These are phyloP conservation scores for Aspergillus intermedius DNA, from an alignment of 2,329 filamentous ascomycete genomes.

Conservation along the genomic window DNA sequence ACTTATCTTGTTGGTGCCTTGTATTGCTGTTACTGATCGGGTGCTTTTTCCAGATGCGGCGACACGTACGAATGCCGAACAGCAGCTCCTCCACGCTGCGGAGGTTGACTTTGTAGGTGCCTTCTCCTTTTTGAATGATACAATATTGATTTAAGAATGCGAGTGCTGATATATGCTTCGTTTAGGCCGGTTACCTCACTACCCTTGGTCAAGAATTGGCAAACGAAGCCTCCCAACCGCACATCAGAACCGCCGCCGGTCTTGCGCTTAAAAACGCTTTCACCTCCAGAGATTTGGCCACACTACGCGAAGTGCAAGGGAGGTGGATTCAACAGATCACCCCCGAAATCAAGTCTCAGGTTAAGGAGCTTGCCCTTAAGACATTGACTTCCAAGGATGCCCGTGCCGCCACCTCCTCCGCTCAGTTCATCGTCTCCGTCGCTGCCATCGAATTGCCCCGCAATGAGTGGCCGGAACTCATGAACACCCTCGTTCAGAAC, in stretches of 20 bases:
- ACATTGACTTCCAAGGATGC: constrained; percentile 73
- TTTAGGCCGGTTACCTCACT: constrained; percentile 80
- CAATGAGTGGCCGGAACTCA: constrained; percentile 87
- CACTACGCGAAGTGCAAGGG: constrained; percentile 81
- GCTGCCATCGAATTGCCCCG: constrained; percentile 90
- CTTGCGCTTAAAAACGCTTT: constrained; percentile 98
- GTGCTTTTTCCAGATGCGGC: constrained; percentile 62
- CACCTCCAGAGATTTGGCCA: constrained; percentile 79
- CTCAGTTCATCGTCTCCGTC: constrained; percentile 92
- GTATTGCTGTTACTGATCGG: constrained; percentile 17
- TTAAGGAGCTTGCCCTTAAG: constrained; percentile 86
- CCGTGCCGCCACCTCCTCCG: constrained; percentile 80
- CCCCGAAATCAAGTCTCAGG: constrained; percentile 71
- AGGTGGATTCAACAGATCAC: constrained; percentile 88
- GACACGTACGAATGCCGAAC: constrained; percentile 84
- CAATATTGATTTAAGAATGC: neutral
- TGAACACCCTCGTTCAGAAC: constrained; percentile 82
- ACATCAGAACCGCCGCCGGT: constrained; percentile 90
- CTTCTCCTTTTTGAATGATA: constrained; percentile 9
- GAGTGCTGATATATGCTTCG: neutral
- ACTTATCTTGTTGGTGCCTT: constrained; percentile 25
- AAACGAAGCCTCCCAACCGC: constrained; percentile 74
- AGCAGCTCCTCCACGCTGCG: constrained; percentile 86
- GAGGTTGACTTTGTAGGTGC: constrained; percentile 86
- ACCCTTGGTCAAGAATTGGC: constrained; percentile 91